Base-by-base conservation (phyloP, 129 eudicot species). In the Ambrosia trifida region DNA sequence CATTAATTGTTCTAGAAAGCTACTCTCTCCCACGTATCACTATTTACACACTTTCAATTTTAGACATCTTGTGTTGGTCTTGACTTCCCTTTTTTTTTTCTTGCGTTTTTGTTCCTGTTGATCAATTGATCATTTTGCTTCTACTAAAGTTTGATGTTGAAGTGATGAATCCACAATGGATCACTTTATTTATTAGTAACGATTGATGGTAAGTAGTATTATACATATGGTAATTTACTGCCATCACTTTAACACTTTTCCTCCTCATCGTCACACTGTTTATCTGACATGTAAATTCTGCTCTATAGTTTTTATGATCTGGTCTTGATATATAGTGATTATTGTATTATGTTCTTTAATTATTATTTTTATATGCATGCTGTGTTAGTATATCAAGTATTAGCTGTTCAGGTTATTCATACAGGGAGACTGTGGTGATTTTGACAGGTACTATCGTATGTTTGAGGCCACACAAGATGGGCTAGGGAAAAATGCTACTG, bases 381-480 rank as follows among this genome's bases (percentile, higher is more conserved):
- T 14, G 28, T 76, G 50, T 45, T 57, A 62, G 50, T 43, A 28
- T 51, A 50, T 36, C 40, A 49, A 74, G 56, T 31, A 44, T 66
- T 41, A n/a, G 49, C 16, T 40, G 43, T 64, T 47, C 56, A 33
- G 43, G 45, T 35, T 36, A 49, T 81, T 58, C 47, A 28, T 72
- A 31, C 62, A 35, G 76, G 62, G 17, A 28, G 17, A 57, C 72
- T 16, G 65, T 44, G 41, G 17, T 65, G 61, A 43, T 77, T 49
- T 66, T 77, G 64, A 69, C 80, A 93, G 98, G 98, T 93, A 93
- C 77, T 93, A 93, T 69, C 96, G 96, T 41, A 93, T 93, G 98
- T 93, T 93, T 85, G 98, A 93, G 90, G 98, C 96, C 45, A 85
- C 98, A 68, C 98, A 93, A 78, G 96, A 93, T 68, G 98, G 98